Evolutionary conservation across 495 filamentous ascomycete species (phyloP).

Genomic region (Podospora pseudoanserina): DNA sequence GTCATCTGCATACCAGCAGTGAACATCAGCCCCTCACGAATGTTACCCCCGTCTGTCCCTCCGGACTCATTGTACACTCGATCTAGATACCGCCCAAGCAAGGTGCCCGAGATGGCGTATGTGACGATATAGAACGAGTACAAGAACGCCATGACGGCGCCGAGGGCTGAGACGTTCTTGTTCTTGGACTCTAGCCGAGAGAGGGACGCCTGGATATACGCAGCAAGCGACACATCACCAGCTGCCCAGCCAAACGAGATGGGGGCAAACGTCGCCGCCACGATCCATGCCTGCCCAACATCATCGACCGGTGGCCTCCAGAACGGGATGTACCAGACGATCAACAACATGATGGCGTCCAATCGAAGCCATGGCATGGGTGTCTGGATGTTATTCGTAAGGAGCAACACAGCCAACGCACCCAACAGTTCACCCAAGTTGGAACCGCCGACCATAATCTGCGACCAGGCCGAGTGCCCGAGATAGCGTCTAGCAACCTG

Average conservation of each 20-base stretch:
- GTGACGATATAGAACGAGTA: conserved; percentile 45
- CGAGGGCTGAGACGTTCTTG: conserved; percentile 42
- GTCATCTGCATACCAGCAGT: conserved; percentile 43
- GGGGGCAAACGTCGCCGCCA: conserved; percentile 42
- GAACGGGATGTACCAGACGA: conserved; percentile 43
- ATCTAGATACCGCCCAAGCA: conserved; percentile 43
- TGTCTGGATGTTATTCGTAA: conserved; percentile 39
- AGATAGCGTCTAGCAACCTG: conserved; percentile 40
- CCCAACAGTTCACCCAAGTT: conserved; percentile 46
- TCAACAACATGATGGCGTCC: conserved; percentile 38
- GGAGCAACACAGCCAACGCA: conserved; percentile 41
- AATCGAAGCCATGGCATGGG: conserved; percentile 46
- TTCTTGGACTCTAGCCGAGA: conserved; percentile 35
- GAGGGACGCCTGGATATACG: conserved; percentile 45
- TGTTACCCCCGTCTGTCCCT: conserved; percentile 17
- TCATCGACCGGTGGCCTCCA: conserved; percentile 26
- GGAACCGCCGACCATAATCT: conserved; percentile 45
- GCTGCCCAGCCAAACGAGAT: conserved; percentile 49
- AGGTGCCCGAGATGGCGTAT: conserved; percentile 40
- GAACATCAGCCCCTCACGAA: conserved; percentile 28
- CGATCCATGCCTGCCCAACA: conserved; percentile 39
- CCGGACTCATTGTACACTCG: conserved; percentile 30
- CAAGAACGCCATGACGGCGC: conserved; percentile 48
- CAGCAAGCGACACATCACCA: conserved; percentile 44
- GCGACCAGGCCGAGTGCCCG: conserved; percentile 40